Conservation (phyloP, 2,329 filamentous ascomycete genomes). For the Clonostachys chloroleuca region DNA sequence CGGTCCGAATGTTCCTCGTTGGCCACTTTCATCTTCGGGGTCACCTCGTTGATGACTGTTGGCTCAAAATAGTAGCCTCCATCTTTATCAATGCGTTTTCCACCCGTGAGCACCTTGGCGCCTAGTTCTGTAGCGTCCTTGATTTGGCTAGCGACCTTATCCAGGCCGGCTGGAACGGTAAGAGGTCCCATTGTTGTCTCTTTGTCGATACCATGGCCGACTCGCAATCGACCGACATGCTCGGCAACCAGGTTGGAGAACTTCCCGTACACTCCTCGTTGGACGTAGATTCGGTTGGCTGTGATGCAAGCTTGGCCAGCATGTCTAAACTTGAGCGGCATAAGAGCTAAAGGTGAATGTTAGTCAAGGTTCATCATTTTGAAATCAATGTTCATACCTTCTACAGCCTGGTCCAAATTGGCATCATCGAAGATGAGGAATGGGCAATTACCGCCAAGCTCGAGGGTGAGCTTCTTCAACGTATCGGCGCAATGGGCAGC, state of each 20-base stretch:
- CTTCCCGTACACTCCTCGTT: constrained; percentile 20
- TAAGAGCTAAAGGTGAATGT: constrained; percentile 50
- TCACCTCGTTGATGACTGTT: constrained; percentile 65
- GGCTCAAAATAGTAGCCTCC: constrained; percentile 65
- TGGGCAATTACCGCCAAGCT: constrained; percentile 66
- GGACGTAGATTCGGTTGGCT: constrained; percentile 49
- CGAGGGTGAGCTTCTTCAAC: constrained; percentile 61
- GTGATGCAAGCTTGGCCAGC: constrained; percentile 54
- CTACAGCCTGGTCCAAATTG: constrained; percentile 57
- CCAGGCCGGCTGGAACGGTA: constrained; percentile 49
- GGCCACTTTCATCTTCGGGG: constrained; percentile 59
- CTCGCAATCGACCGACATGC: background rate
- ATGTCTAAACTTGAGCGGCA: constrained; percentile 40
- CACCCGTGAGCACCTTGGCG: constrained; percentile 57
- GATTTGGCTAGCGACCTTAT: constrained; percentile 37
- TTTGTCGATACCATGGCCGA: constrained; percentile 55
- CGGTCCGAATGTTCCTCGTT: constrained; percentile 71
- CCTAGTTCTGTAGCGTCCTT: constrained; percentile 61
- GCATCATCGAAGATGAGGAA: constrained; percentile 63
- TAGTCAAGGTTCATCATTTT: no score
- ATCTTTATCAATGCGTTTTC: constrained; percentile 49
- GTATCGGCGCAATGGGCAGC: constrained; percentile 31
- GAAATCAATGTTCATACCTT: constrained; percentile 24
- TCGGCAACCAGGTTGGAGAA: constrained; percentile 2
- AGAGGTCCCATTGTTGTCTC: constrained; percentile 57